phyloP scores from a whole-genome alignment of 139 green algal species.

The Chlamydomonas urium region DNA sequence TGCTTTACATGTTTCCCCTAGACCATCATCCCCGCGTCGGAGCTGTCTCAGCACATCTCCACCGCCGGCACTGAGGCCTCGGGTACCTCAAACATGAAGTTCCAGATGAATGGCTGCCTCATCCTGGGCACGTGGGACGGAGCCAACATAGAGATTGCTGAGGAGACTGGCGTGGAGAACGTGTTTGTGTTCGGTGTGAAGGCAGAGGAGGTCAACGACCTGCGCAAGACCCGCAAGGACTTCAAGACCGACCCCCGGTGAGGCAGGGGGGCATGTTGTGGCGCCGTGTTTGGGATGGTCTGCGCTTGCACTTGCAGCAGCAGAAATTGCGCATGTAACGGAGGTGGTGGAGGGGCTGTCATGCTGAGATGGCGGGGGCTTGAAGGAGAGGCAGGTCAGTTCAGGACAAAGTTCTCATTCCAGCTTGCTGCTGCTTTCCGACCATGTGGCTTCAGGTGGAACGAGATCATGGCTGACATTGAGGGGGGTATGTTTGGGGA shows the following conservation, averaged over 20 bases:
- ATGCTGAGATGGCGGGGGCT: no score
- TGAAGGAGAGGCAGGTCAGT: no score
- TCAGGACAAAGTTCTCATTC: no score
- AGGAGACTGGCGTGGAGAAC: constrained; percentile 62
- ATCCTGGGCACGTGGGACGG: constrained; percentile 73
- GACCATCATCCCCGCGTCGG: constrained; percentile 39
- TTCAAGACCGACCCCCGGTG: constrained; percentile 71
- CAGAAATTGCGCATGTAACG: no score
- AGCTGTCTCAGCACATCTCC: constrained; percentile 95
- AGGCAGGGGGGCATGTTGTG: no score
- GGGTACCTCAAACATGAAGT: constrained; percentile 99
- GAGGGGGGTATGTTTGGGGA: constrained; percentile 85
- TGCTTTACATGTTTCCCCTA: neutral
- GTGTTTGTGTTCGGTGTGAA: constrained; percentile 87
- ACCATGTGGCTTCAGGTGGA: no score
- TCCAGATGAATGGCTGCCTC: constrained; percentile 94
- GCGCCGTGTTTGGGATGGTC: no score
- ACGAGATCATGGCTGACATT: constrained; percentile 62
- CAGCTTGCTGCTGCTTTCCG: no score
- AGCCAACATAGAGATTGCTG: constrained; percentile 97
- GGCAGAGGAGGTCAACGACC: constrained; percentile 53
- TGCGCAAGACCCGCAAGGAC: constrained; percentile 82
- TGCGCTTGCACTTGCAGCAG: no score
- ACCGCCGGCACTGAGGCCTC: constrained; percentile 74
- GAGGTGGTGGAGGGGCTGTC: no score